Evolutionary conservation across 805 yeast species (phyloP).

Genomic region (Groenewaldozyma salmanticensis): DNA sequence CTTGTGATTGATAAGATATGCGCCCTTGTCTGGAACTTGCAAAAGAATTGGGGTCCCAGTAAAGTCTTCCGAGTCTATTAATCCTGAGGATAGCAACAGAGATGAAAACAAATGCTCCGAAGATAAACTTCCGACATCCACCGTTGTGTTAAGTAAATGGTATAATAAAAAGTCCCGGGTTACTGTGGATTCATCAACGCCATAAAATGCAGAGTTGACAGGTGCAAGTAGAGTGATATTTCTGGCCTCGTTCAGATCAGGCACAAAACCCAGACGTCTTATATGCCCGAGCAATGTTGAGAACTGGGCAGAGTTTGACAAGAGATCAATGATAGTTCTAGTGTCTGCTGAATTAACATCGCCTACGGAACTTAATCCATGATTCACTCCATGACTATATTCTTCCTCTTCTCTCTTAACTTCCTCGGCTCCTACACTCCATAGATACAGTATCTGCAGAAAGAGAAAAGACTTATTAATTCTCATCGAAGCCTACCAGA

Average conservation of each 20-base stretch:
- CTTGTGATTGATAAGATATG: conserved; percentile 6
- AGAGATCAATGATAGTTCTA: conserved; percentile 44
- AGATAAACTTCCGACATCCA: conserved; percentile 21
- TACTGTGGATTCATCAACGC: conserved; percentile 6
- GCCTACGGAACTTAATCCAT: too few relatives aligned
- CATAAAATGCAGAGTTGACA: conserved; percentile 58
- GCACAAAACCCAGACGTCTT: conserved; percentile 55
- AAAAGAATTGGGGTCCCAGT: conserved; percentile 2
- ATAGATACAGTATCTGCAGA: too few relatives aligned
- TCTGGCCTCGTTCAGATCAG: conserved; percentile 44
- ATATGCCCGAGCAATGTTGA: conserved; percentile 51
- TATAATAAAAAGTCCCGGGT: conserved; percentile 19
- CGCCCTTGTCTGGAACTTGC: not conserved
- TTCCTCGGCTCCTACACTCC: too few relatives aligned
- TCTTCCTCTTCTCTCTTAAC: too few relatives aligned
- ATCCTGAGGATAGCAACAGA: not conserved
- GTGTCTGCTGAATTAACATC: conserved; percentile 4
- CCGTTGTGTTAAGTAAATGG: conserved; percentile 30
- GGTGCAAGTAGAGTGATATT: conserved; percentile 77
- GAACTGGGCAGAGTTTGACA: conserved; percentile 60
- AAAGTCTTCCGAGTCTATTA: too few relatives aligned
- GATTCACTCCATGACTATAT: too few relatives aligned
- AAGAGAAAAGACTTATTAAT: too few relatives aligned
- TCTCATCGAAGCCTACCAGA: too few relatives aligned
- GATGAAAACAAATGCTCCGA: not conserved